These are phyloP conservation scores for Tilletia horrida DNA, from an alignment of 1,284 basidiomycete genomes.

Conservation along the genomic window DNA sequence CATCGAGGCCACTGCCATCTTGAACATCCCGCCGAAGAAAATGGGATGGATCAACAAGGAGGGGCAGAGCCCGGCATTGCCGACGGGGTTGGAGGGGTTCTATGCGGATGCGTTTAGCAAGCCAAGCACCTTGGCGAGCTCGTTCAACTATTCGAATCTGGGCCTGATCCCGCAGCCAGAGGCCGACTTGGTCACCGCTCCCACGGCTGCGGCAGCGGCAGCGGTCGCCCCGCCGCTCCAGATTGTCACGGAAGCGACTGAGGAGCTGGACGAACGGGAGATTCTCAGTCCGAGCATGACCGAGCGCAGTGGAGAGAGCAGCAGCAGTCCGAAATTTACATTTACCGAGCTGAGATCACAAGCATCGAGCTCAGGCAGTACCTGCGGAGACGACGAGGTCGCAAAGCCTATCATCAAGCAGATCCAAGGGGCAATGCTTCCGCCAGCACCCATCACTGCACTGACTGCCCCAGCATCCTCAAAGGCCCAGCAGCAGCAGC, in stretches of 20 bases:
- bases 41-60: background rate
- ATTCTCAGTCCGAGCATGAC: too few relatives aligned
- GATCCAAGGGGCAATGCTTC: too few relatives aligned
- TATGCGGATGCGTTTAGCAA: background rate
- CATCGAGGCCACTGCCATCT: background rate
- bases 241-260: too few relatives aligned
- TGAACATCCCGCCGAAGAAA: background rate
- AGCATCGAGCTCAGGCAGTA: too few relatives aligned
- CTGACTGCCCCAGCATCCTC: background rate
- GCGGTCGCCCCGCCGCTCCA: too few relatives aligned
- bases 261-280: too few relatives aligned
- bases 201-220: too few relatives aligned
- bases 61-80: background rate
- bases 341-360: background rate
- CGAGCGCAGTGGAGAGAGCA: too few relatives aligned
- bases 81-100: background rate
- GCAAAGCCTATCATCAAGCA: background rate
- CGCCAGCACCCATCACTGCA: background rate
- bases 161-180: slow-evolving; percentile 1
- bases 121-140: background rate
- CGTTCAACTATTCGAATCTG: slow-evolving; percentile 11
- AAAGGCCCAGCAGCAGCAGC: background rate
- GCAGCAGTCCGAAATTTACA: background rate
- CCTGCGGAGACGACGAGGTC: background rate
- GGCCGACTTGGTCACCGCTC: background rate